Evolutionary conservation across 2,329 filamentous ascomycete genomes (phyloP).

Genomic region (Claviceps sorghi): DNA sequence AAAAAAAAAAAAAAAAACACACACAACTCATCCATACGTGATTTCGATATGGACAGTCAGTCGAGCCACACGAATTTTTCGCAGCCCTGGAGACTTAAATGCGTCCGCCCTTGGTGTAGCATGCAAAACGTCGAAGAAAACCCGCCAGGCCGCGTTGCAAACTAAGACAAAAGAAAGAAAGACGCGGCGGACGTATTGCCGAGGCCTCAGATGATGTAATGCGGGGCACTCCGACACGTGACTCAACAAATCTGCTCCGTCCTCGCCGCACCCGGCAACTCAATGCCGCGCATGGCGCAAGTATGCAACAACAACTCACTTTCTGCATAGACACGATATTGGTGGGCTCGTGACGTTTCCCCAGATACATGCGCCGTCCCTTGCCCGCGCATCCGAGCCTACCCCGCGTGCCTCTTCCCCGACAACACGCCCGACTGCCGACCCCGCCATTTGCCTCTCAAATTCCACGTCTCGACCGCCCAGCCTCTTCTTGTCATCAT

Average conservation of each 20-base stretch:
- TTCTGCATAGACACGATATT: neutral
- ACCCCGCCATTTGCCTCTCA: neutral
- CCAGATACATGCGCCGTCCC: neutral
- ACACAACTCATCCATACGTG: too few relatives aligned
- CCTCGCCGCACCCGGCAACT: neutral
- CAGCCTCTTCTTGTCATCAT: neutral
- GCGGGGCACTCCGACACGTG: neutral
- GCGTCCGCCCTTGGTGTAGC: neutral
- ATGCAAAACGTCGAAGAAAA: too few relatives aligned
- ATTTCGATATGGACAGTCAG: neutral
- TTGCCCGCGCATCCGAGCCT: neutral
- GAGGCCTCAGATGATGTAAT: neutral
- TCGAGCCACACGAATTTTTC: neutral
- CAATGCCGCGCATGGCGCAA: neutral
- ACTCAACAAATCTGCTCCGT: neutral
- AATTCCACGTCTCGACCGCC: neutral
- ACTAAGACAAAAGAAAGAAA: neutral
- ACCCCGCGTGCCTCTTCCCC: neutral
- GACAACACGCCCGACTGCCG: neutral
- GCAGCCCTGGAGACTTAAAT: neutral
- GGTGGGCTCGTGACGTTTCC: neutral
- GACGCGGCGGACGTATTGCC: neutral
- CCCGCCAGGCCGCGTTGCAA: too few relatives aligned
- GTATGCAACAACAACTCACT: neutral
- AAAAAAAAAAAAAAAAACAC: too few relatives aligned